Conservation (phyloP, 768 basidiomycete species). For the Tylopilus felleus region DNA sequence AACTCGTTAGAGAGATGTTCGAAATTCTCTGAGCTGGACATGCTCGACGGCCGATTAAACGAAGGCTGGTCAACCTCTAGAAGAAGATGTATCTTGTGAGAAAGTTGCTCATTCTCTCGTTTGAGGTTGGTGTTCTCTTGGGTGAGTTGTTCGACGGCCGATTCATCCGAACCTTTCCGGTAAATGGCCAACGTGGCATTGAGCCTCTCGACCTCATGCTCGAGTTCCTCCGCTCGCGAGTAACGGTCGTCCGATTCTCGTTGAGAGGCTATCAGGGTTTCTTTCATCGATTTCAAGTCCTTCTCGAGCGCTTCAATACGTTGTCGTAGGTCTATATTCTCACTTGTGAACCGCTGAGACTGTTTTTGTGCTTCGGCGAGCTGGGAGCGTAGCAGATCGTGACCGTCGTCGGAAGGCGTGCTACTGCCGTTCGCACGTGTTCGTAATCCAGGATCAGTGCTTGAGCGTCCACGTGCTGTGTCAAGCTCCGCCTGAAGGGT, state of each 20-base stretch:
- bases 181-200: constrained; percentile 70
- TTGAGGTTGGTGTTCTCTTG: constrained; percentile 76
- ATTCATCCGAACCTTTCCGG: constrained; percentile 74
- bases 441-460: constrained; percentile 47
- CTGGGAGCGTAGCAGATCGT: constrained; percentile 64
- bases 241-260: constrained; percentile 78
- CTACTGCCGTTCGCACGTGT: constrained; percentile 67
- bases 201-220: constrained; percentile 75
- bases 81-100: constrained; percentile 87
- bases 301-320: constrained; percentile 73
- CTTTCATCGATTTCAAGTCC: constrained; percentile 68
- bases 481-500: constrained; percentile 86
- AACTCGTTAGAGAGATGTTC: constrained; percentile 77
- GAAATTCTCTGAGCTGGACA: constrained; percentile 82
- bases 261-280: constrained; percentile 66
- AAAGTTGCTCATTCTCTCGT: constrained; percentile 83
- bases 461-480: constrained; percentile 55
- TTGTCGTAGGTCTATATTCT: constrained; percentile 72
- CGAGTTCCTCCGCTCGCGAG: constrained; percentile 72
- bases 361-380: constrained; percentile 78
- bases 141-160: constrained; percentile 75
- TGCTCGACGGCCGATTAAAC: constrained; percentile 67
- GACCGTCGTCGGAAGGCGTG: constrained; percentile 74
- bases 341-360: constrained; percentile 61
- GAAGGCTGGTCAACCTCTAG: constrained; percentile 82